These are phyloP conservation scores for Discostella stelligera DNA, from an alignment of 352 stramenopile species.

Conservation along the genomic window DNA sequence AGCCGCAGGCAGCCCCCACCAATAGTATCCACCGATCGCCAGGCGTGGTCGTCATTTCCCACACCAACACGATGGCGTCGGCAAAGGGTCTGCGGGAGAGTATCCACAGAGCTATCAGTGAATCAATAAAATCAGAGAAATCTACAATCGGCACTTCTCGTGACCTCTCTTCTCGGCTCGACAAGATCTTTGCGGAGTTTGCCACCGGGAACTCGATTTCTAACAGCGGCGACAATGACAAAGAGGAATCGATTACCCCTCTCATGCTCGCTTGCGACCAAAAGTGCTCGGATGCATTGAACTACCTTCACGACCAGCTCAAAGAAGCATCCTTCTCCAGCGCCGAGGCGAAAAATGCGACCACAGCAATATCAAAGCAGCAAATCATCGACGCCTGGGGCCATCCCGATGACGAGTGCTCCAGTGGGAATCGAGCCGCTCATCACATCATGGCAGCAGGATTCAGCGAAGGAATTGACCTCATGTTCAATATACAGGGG, in stretches of 20 bases:
- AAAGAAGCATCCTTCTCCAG: conserved; percentile 19
- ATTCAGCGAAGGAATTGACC: conserved; percentile 45
- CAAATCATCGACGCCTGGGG: conserved; percentile 40
- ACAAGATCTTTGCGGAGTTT: conserved; percentile 25
- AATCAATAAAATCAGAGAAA: too few relatives aligned
- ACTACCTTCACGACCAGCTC: conserved; percentile 22
- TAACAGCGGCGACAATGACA: conserved; percentile 11
- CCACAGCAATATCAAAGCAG: not conserved
- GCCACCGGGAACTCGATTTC: too few relatives aligned
- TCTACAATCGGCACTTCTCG: conserved; percentile 1
- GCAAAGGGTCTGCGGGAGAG: conserved; percentile 16
- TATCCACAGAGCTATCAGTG: conserved; percentile 30
- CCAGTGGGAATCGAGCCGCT: conserved; percentile 52
- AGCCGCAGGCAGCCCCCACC: too few relatives aligned
- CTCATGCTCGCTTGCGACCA: conserved; percentile 70
- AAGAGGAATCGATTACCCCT: conserved; percentile 49
- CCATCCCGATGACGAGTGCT: conserved; percentile 33
- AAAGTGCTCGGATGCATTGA: conserved; percentile 20
- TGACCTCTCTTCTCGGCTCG: conserved; percentile 4
- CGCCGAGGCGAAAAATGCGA: not conserved
- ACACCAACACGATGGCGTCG: conserved; percentile 5
- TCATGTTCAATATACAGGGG: conserved; percentile 30
- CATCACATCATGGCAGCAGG: conserved; percentile 60
- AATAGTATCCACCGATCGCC: too few relatives aligned
- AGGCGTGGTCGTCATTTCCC: too few relatives aligned